Evolutionary conservation across 2,329 filamentous ascomycete genomes (phyloP).

Genomic region (Exophiala lecanii-corni): DNA sequence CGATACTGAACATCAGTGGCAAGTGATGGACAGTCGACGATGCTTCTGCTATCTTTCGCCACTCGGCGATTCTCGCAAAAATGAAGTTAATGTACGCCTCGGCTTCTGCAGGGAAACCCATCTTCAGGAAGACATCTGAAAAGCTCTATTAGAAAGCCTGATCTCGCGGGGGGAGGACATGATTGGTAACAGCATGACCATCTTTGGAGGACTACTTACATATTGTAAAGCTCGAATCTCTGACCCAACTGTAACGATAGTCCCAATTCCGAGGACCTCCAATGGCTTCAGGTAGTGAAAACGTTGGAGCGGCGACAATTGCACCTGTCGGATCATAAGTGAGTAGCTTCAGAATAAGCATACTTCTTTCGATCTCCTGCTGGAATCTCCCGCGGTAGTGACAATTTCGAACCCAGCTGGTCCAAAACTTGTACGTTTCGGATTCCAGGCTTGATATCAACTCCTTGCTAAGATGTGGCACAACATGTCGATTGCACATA

Average conservation of each 20-base stretch:
- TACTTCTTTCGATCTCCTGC: slow-evolving; percentile 65
- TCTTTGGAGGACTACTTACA: slow-evolving; percentile 37
- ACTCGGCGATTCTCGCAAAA: slow-evolving; percentile 62
- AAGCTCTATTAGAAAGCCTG: too few relatives aligned
- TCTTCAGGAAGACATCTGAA: slow-evolving; percentile 61
- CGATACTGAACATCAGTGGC: slow-evolving; percentile 78
- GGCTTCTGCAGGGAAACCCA: slow-evolving; percentile 71
- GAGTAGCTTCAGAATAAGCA: slow-evolving; percentile 71
- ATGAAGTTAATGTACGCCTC: slow-evolving; percentile 77
- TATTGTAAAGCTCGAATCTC: slow-evolving; percentile 72
- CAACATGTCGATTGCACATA: slow-evolving; percentile 17
- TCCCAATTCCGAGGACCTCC: slow-evolving; percentile 57
- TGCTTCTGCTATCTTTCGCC: slow-evolving; percentile 54
- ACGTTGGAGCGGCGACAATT: slow-evolving; percentile 71
- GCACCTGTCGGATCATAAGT: slow-evolving; percentile 75
- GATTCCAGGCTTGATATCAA: slow-evolving; percentile 46
- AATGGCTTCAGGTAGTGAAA: slow-evolving; percentile 70
- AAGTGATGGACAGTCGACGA: slow-evolving; percentile 38
- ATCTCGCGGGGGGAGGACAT: too few relatives aligned
- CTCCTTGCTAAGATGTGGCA: slow-evolving; percentile 16
- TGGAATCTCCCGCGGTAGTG: slow-evolving; percentile 68
- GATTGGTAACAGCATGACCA: too few relatives aligned
- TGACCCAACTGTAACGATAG: slow-evolving; percentile 64
- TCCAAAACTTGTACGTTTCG: slow-evolving; percentile 68
- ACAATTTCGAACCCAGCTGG: slow-evolving; percentile 66